Conservation (phyloP, 257 asterid species). For the Paraleonurus japonicus region DNA sequence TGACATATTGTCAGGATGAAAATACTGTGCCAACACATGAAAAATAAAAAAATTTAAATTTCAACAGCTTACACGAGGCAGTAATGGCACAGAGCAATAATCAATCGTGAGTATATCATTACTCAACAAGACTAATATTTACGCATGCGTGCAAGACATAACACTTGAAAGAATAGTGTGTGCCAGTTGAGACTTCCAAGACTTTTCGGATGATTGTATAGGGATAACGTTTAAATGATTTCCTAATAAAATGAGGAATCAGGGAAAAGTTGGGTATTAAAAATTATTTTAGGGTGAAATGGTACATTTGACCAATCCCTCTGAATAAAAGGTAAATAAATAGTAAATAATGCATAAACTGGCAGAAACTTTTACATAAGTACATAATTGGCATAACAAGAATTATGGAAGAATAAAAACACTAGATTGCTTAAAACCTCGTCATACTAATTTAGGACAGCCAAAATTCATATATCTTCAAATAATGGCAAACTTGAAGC, state of each 20-base stretch:
- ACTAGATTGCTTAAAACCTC: constrained; percentile 8
- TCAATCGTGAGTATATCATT: not conserved
- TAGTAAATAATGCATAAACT: not conserved
- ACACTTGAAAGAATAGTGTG: not conserved
- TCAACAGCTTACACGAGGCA: not conserved
- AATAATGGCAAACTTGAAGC: constrained; percentile 4
- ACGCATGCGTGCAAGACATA: not conserved
- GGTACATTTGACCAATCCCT: not conserved
- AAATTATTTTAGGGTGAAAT: not conserved
- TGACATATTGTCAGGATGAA: constrained; percentile 89
- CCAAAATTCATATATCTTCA: not conserved
- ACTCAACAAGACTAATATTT: not conserved
- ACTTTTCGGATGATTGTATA: not conserved
- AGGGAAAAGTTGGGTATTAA: not conserved
- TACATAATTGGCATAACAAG: constrained; percentile 1
- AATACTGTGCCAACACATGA: constrained; percentile 49
- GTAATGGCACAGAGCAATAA: not conserved
- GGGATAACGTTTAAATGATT: not conserved
- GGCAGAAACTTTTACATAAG: not conserved
- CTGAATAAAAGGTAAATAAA: not conserved
- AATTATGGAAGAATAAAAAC: not conserved
- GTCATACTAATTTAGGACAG: not conserved
- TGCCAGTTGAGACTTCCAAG: not conserved
- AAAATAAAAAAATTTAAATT: not conserved
- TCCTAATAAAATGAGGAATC: not conserved